Conservation (phyloP, 1,284 basidiomycete genomes). For the Meripilus lineatus region DNA sequence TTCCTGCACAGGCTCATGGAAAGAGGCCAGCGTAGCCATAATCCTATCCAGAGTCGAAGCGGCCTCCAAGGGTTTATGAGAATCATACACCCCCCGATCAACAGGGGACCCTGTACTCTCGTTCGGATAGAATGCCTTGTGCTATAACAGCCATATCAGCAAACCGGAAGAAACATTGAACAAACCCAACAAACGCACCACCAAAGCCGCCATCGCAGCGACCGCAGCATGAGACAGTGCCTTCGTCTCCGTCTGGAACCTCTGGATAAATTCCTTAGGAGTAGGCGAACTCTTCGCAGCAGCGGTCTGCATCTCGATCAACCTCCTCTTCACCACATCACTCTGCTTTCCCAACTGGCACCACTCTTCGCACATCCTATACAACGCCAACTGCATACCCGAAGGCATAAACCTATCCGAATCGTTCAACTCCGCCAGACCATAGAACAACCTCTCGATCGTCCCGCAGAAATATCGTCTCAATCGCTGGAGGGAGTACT, state of each 20-base stretch:
- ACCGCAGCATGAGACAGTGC: slow-evolving; percentile 74
- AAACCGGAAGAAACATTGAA: neutral
- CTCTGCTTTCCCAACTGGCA: slow-evolving; percentile 80
- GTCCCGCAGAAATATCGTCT: slow-evolving; percentile 89
- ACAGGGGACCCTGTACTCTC: slow-evolving; percentile 58
- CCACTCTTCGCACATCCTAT: slow-evolving; percentile 91
- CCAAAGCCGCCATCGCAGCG: slow-evolving; percentile 82
- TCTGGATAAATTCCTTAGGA: slow-evolving; percentile 53
- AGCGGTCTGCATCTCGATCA: slow-evolving; percentile 71
- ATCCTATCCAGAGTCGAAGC: slow-evolving; percentile 56
- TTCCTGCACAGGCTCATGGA: slow-evolving; percentile 42
- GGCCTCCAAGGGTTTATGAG: slow-evolving; percentile 48
- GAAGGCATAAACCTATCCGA: slow-evolving; percentile 75
- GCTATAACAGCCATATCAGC: slow-evolving; percentile 35
- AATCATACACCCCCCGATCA: too few species aligned
- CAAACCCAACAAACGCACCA: slow-evolving; percentile 56
- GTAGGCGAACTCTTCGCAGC: slow-evolving; percentile 52
- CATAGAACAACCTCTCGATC: slow-evolving; percentile 83
- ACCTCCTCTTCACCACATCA: slow-evolving; percentile 69
- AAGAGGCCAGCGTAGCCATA: slow-evolving; percentile 60
- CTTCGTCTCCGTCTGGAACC: slow-evolving; percentile 70
- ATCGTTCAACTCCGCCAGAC: slow-evolving; percentile 65
- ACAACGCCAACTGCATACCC: slow-evolving; percentile 77
- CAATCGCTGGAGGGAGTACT: slow-evolving; percentile 77
- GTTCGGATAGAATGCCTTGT: slow-evolving; percentile 69